Base-by-base conservation (phyloP, 352 stramenopile species). In the Blastocystis sp. region DNA sequence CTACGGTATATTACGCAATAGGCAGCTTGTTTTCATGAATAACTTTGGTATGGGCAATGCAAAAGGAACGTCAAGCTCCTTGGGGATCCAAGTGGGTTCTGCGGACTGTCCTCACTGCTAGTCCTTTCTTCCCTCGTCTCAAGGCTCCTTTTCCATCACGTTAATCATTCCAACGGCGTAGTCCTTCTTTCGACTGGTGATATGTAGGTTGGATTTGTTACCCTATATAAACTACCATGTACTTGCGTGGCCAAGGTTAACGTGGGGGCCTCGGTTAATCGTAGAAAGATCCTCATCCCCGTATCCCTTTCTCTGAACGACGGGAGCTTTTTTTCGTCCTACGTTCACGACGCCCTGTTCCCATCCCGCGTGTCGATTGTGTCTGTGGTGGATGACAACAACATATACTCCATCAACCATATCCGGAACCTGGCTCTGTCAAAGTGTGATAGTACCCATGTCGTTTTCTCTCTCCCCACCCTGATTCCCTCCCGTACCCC, bases 151-250 rank as follows among this genome's bases (percentile, higher is more conserved):
- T 76, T 76, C 66, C 19, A 38, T 76, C 9, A 28, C 66, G 3
- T 28, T 76, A 2, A 28, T 76, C 2, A 76, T 76, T 76, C 66
- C 38, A 56, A 59, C 66, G n/a, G 23, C 66, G 66, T 76, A 28
- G 3, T 23, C 52, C 3, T 56, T 48, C 14, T 52, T 10, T 41
- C 2, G 1, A 11, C 21, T 14, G n/a, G 21, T 76, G 2, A 76
- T 21, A 14, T 2, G 9, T 9, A 76, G 66, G 53, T 17, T 76
- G n/a, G 66, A 76, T 14, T 21, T 48, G 5, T n/a, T 76, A 19
- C 11, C 40, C 17, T 76, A 76, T 56, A 45, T 76, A 3, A 76
- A 76, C 52, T 76, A 59, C 38, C 66, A 76, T 56, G 53, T 76
- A 52, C 7, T 76, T 3, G 10, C 48, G 48, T 76, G 66, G 66